Percentiles rank a stretch among this genome's conserved stretches.
These are phyloP conservation scores for Fusarium sacchari DNA, from an alignment of 2,329 filamentous ascomycete species.

Conservation along the genomic window DNA sequence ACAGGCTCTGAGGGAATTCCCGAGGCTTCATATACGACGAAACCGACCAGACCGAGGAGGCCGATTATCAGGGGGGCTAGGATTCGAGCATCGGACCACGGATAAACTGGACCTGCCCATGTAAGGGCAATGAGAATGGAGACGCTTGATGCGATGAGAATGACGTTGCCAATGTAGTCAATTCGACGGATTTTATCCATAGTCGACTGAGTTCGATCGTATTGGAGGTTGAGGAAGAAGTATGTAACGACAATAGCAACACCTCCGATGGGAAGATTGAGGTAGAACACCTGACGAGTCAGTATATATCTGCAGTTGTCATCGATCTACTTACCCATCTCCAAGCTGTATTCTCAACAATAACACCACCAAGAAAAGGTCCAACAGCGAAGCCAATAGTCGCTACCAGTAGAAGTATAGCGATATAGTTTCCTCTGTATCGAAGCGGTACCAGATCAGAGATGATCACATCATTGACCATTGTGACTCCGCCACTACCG, in stretches of 20 bases:
- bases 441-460: slow-evolving; percentile 61
- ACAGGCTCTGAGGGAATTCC: slow-evolving; percentile 37
- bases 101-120: slow-evolving; percentile 54
- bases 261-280: slow-evolving; percentile 55
- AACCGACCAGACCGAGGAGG: slow-evolving; percentile 23
- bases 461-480: slow-evolving; percentile 49
- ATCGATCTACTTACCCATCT: slow-evolving; percentile 46
- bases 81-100: slow-evolving; percentile 54
- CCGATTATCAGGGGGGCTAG: slow-evolving; percentile 54
- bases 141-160: slow-evolving; percentile 53
- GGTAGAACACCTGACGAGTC: slow-evolving; percentile 52
- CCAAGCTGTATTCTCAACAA: slow-evolving; percentile 49
- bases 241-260: slow-evolving; percentile 45
- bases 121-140: slow-evolving; percentile 56
- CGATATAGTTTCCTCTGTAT: slow-evolving; percentile 56
- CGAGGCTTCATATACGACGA: slow-evolving; percentile 36
- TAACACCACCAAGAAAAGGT: slow-evolving; percentile 47
- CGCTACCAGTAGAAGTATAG: slow-evolving; percentile 46
- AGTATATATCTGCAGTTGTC: neutral
- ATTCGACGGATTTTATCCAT: slow-evolving; percentile 49
- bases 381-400: slow-evolving; percentile 50
- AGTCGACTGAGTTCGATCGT: slow-evolving; percentile 36
- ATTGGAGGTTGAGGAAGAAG: slow-evolving; percentile 53
- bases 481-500: slow-evolving; percentile 40
- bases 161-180: slow-evolving; percentile 56